Evolutionary conservation across 345 rosid species (phyloP).

Genomic region (Gynandropsis gynandra): DNA sequence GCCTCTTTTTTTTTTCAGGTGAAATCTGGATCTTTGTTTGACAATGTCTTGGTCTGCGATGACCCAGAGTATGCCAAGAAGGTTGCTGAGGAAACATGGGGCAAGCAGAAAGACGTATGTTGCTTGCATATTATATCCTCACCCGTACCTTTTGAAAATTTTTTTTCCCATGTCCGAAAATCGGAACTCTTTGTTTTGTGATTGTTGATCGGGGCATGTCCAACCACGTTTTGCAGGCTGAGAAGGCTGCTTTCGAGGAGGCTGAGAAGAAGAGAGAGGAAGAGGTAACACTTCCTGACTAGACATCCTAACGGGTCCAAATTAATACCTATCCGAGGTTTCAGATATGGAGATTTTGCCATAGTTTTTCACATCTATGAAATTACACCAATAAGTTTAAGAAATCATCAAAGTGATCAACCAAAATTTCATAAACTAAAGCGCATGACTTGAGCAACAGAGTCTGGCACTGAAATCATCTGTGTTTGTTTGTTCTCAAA

Average conservation of each 20-base stretch:
- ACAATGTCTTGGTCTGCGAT: conserved; percentile 72
- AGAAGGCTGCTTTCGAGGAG: conserved; percentile 93
- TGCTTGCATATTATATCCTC: neutral
- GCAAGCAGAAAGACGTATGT: conserved; percentile 83
- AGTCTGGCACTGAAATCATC: too few species aligned
- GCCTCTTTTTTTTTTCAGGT: conserved; percentile 36
- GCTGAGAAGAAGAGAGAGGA: conserved; percentile 76
- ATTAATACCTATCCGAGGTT: neutral
- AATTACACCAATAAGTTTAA: too few species aligned
- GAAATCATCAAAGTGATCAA: too few species aligned
- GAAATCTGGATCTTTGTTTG: conserved; percentile 92
- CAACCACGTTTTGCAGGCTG: conserved; percentile 51
- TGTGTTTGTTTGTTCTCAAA: conserved; percentile 1
- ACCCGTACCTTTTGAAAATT: neutral
- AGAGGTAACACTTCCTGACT: conserved; percentile 43
- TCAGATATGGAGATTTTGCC: too few species aligned
- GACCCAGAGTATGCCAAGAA: conserved; percentile 83
- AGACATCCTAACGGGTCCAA: neutral
- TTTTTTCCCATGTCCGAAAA: too few species aligned
- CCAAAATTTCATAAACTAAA: too few species aligned
- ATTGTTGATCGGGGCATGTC: conserved; percentile 11
- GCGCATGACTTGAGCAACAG: too few species aligned
- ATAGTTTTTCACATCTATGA: too few species aligned
- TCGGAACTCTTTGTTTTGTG: conserved; percentile 5
- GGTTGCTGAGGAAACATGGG: conserved; percentile 94